A percentile compares a stretch with the other conserved stretches of the same genome.
phyloP scores from a whole-genome alignment of 2,329 filamentous ascomycete species.

The Xylogone sp. region DNA sequence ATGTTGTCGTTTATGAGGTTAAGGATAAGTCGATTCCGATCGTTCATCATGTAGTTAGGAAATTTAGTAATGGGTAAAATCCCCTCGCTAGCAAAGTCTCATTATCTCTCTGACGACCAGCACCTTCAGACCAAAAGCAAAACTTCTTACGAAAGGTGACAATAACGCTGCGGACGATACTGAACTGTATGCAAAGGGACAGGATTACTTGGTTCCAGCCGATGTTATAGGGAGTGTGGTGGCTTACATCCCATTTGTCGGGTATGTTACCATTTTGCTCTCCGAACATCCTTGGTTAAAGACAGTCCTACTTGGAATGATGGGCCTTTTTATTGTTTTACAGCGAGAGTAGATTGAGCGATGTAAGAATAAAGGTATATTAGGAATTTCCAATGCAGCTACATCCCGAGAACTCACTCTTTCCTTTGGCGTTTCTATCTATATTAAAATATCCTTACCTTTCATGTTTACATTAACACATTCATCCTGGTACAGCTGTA shows the following conservation, averaged over 20 bases:
- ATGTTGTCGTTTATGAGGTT: slow-evolving; percentile 74
- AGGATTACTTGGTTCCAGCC: slow-evolving; percentile 80
- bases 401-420: neutral
- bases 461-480: neutral
- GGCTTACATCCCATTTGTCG: slow-evolving; percentile 89
- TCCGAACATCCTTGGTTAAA: slow-evolving; percentile 97
- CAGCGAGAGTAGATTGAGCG: slow-evolving; percentile 68
- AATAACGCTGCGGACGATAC: slow-evolving; percentile 95
- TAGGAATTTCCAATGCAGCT: neutral
- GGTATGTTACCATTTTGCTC: slow-evolving; percentile 93
- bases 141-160: slow-evolving; percentile 93
- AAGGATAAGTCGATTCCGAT: slow-evolving; percentile 93
- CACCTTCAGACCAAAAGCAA: slow-evolving; percentile 35
- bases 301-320: slow-evolving; percentile 88
- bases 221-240: slow-evolving; percentile 93
- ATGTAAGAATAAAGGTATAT: slow-evolving; percentile 44
- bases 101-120: neutral
- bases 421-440: neutral
- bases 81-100: neutral
- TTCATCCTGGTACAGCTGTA: too few relatives aligned
- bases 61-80: slow-evolving; percentile 56
- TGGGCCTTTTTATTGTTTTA: slow-evolving; percentile 90
- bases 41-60: slow-evolving; percentile 85
- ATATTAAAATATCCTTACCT: neutral
- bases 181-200: slow-evolving; percentile 79